A percentile compares a stretch with the other conserved stretches of the same genome.
Evolutionary conservation across 1,139 yeast genomes (phyloP).

Genomic region (Yamadazyma pseudoaaseri): DNA sequence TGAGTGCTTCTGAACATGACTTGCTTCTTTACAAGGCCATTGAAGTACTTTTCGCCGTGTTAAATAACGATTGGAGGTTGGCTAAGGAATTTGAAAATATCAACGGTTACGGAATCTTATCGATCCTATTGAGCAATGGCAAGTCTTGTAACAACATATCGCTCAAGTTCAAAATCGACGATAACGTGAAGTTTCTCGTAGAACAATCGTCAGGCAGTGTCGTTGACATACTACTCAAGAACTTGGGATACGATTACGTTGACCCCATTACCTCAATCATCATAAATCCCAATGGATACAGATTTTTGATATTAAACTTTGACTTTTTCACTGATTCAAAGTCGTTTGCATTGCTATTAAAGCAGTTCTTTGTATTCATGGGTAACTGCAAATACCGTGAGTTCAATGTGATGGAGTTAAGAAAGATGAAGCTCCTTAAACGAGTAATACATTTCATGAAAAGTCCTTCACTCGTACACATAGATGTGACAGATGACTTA

Average conservation of each 20-base stretch:
- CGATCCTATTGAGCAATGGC: conserved; percentile 29
- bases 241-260: conserved; percentile 25
- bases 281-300: conserved; percentile 28
- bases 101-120: conserved; percentile 42
- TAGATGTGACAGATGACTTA: conserved; percentile 13
- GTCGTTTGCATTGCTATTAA: conserved; percentile 48
- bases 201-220: neutral
- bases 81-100: conserved; percentile 41
- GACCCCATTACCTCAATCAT: conserved; percentile 30
- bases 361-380: conserved; percentile 56
- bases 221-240: conserved; percentile 18
- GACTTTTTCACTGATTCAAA: conserved; percentile 38
- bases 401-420: conserved; percentile 51
- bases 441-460: conserved; percentile 54
- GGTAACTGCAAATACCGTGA: conserved; percentile 48
- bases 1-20: conserved; percentile 16
- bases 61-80: conserved; percentile 39
- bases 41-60: conserved; percentile 23
- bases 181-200: conserved; percentile 3
- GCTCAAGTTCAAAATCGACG: conserved; percentile 15
- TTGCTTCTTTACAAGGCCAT: conserved; percentile 23
- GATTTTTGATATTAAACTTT: conserved; percentile 32
- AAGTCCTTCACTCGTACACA: conserved; percentile 19
- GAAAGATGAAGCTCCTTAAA: conserved; percentile 52
- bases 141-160: conserved; percentile 19